Conservation (phyloP, 306 rosid genomes). For the Inga leiocalycina region DNA sequence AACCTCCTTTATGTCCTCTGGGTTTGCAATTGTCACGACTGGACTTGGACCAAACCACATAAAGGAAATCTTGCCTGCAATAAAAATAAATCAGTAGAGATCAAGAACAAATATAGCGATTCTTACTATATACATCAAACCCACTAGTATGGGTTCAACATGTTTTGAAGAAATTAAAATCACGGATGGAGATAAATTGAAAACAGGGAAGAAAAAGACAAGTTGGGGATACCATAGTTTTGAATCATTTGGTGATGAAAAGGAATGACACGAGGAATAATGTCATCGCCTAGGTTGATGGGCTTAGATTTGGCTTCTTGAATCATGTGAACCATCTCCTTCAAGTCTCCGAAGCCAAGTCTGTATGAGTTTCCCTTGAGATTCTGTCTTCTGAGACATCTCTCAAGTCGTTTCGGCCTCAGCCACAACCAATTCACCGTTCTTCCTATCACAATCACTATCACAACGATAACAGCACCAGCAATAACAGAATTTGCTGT, state of each 20-base stretch:
- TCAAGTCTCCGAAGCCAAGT: conserved; percentile 26
- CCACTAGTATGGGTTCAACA: background rate
- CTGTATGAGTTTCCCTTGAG: conserved; percentile 32
- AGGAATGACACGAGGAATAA: background rate
- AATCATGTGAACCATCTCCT: background rate
- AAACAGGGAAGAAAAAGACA: background rate
- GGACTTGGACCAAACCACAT: conserved; percentile 45
- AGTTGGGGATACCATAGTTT: background rate
- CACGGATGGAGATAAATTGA: background rate
- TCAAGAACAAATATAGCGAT: background rate
- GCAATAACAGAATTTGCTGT: background rate
- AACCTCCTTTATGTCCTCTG: conserved; percentile 40
- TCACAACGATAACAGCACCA: background rate
- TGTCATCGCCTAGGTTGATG: background rate
- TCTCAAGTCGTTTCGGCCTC: conserved; percentile 3
- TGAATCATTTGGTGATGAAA: background rate
- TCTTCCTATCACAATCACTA: background rate
- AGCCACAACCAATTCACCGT: conserved; percentile 25
- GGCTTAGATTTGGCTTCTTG: background rate
- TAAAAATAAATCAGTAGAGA: background rate
- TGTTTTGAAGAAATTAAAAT: too few relatives aligned
- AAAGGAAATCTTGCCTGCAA: conserved; percentile 45
- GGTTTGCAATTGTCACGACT: conserved; percentile 32
- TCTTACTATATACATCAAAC: background rate
- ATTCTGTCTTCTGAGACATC: conserved; percentile 27